Conservation (phyloP, 805 yeast genomes). For the Zygosaccharomyces bisporus region DNA sequence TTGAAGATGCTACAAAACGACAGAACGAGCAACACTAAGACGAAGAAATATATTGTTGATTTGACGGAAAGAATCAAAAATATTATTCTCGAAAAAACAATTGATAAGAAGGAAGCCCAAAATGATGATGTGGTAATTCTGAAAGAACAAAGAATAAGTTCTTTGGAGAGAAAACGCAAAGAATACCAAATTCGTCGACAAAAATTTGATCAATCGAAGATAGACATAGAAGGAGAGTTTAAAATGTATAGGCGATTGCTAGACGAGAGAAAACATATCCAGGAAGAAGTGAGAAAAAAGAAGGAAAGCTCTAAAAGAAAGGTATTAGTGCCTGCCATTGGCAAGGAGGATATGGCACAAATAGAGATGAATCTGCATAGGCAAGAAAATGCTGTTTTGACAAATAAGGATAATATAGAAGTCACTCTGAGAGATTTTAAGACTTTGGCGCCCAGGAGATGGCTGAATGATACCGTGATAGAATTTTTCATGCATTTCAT, state of each 20-base stretch:
- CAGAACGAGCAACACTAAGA: conserved; percentile 9
- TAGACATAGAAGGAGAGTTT: conserved; percentile 37
- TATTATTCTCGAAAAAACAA: conserved; percentile 18
- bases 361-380: conserved; percentile 32
- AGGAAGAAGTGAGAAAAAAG: conserved; percentile 31
- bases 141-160: conserved; percentile 27
- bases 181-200: conserved; percentile 20
- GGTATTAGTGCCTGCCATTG: conserved; percentile 29
- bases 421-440: conserved; percentile 61
- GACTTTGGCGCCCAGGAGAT: conserved; percentile 63
- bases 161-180: conserved; percentile 27
- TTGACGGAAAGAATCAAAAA: conserved; percentile 31
- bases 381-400: conserved; percentile 27
- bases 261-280: conserved; percentile 41
- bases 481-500: conserved; percentile 63
- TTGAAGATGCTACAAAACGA: conserved; percentile 25
- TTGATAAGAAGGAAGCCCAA: conserved; percentile 3
- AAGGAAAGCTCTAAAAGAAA: conserved; percentile 16
- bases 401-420: conserved; percentile 47
- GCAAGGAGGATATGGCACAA: conserved; percentile 21
- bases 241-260: conserved; percentile 44
- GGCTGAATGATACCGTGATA: conserved; percentile 91
- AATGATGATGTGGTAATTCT: conserved; percentile 31
- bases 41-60: conserved; percentile 24
- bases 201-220: conserved; percentile 29